Conservation (phyloP, 1,284 basidiomycete genomes). For the Coniferiporia weirii region DNA sequence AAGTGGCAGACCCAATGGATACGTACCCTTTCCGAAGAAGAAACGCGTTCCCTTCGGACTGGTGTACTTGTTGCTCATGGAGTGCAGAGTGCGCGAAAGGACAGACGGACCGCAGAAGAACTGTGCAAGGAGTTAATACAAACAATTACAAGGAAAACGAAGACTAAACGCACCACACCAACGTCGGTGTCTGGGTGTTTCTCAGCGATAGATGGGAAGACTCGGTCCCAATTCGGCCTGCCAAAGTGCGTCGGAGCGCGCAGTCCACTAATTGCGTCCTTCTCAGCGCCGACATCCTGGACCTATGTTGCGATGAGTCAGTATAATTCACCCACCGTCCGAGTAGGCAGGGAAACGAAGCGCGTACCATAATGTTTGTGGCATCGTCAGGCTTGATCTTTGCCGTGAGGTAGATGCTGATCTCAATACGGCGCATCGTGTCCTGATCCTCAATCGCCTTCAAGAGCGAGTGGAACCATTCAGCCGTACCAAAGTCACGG, state of each 20-base stretch:
- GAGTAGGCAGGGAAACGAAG: not conserved
- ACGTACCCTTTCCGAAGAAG: slow-evolving; percentile 78
- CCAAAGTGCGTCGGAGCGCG: slow-evolving; percentile 91
- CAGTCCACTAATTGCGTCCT: slow-evolving; percentile 80
- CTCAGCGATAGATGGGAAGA: slow-evolving; percentile 69
- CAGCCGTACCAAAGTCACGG: slow-evolving; percentile 78
- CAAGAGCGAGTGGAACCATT: slow-evolving; percentile 92
- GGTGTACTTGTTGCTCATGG: slow-evolving; percentile 83
- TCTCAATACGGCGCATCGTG: slow-evolving; percentile 75
- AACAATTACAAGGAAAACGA: not conserved
- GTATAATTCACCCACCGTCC: not conserved
- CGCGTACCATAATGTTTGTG: slow-evolving; percentile 77
- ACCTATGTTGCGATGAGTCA: slow-evolving; percentile 35
- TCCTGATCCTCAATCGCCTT: slow-evolving; percentile 91
- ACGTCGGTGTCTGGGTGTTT: slow-evolving; percentile 83
- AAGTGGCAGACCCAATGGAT: not conserved
- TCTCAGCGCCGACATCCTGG: slow-evolving; percentile 84
- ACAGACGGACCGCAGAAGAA: slow-evolving; percentile 79
- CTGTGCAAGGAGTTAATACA: slow-evolving; percentile 28
- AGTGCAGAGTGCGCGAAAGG: slow-evolving; percentile 66
- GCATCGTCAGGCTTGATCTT: slow-evolving; percentile 85
- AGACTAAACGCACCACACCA: slow-evolving; percentile 52
- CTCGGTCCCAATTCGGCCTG: slow-evolving; percentile 86
- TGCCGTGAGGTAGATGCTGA: slow-evolving; percentile 87
- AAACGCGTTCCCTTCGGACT: slow-evolving; percentile 74